These are phyloP conservation scores for Coemansia erecta DNA, from an alignment of 192 early-diverging fungal genomes.

Conservation along the genomic window DNA sequence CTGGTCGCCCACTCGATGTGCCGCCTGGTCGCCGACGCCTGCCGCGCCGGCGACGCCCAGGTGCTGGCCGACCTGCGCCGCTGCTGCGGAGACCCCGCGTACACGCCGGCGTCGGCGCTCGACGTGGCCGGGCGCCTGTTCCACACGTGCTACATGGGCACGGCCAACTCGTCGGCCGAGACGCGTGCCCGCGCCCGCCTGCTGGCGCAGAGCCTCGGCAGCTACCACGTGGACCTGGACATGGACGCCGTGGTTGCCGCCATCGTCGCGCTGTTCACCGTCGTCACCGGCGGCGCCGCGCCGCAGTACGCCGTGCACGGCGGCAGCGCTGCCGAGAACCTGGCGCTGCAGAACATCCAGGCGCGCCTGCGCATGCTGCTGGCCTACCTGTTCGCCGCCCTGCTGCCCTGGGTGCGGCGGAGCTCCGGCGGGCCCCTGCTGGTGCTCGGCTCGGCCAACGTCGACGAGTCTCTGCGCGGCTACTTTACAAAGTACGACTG, in stretches of 20 bases:
- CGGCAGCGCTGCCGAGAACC: slow-evolving; percentile 80
- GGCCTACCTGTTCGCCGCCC: slow-evolving; percentile 91
- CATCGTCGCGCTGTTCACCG: slow-evolving; percentile 70
- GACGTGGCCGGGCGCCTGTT: slow-evolving; percentile 86
- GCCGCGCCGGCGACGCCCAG: slow-evolving; percentile 52
- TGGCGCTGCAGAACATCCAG: slow-evolving; percentile 97
- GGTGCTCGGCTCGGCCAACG: slow-evolving; percentile 95
- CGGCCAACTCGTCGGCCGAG: slow-evolving; percentile 82
- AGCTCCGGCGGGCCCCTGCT: slow-evolving; percentile 64
- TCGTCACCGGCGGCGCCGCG: slow-evolving; percentile 68
- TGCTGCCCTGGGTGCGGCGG: slow-evolving; percentile 83
- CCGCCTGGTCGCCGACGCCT: slow-evolving; percentile 48
- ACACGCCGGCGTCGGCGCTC: slow-evolving; percentile 71
- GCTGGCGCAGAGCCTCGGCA: slow-evolving; percentile 80
- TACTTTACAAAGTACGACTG: slow-evolving; percentile 99
- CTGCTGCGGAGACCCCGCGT: slow-evolving; percentile 61
- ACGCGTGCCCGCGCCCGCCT: slow-evolving; percentile 78
- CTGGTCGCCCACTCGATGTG: slow-evolving; percentile 93
- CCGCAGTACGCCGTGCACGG: slow-evolving; percentile 84
- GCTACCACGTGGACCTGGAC: slow-evolving; percentile 86
- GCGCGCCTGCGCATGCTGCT: slow-evolving; percentile 94
- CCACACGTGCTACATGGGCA: slow-evolving; percentile 96
- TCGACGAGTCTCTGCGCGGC: slow-evolving; percentile 94
- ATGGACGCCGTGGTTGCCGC: slow-evolving; percentile 83
- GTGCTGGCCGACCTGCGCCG: slow-evolving; percentile 73